Conservation (phyloP, 306 rosid species). For the Cucumis cinereus region DNA sequence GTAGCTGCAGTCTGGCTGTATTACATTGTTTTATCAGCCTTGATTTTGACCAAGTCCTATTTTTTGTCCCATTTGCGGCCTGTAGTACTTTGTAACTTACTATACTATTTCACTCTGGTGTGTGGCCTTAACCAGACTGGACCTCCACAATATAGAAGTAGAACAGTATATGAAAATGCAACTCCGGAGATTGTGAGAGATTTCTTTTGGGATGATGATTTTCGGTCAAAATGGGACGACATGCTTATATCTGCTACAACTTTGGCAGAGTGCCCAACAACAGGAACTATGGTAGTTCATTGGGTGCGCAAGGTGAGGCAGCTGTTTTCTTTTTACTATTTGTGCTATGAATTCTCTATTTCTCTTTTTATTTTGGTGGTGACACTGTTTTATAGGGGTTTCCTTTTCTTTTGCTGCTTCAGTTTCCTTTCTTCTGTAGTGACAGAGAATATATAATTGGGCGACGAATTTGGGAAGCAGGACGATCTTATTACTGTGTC, state of each 20-base stretch:
- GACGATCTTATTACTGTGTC: slow-evolving; percentile 37
- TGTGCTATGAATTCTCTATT: not conserved
- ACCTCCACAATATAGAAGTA: slow-evolving; percentile 46
- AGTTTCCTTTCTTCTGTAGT: slow-evolving; percentile 57
- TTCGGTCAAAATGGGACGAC: slow-evolving; percentile 40
- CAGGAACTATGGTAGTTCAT: slow-evolving; percentile 42
- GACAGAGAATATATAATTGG: slow-evolving; percentile 49
- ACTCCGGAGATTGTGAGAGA: slow-evolving; percentile 41
- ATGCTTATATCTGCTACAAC: slow-evolving; percentile 32
- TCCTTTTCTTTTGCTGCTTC: slow-evolving; percentile 11
- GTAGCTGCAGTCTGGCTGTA: not conserved
- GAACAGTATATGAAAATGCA: slow-evolving; percentile 41
- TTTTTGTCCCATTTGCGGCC: not conserved
- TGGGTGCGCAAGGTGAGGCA: slow-evolving; percentile 43
- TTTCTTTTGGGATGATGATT: slow-evolving; percentile 53
- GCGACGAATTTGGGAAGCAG: slow-evolving; percentile 51
- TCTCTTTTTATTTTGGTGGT: not conserved
- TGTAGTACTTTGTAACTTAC: not conserved
- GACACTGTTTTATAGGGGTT: not conserved
- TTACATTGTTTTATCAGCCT: not conserved
- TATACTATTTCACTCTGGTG: not conserved
- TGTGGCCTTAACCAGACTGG: slow-evolving; percentile 28
- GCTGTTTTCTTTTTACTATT: not conserved
- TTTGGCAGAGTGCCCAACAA: slow-evolving; percentile 39
- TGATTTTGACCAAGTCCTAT: not conserved